A percentile compares a stretch with the other conserved stretches of the same genome.
Conservation (phyloP, 1,284 basidiomycete species). For the Violaceomyces palustris region DNA sequence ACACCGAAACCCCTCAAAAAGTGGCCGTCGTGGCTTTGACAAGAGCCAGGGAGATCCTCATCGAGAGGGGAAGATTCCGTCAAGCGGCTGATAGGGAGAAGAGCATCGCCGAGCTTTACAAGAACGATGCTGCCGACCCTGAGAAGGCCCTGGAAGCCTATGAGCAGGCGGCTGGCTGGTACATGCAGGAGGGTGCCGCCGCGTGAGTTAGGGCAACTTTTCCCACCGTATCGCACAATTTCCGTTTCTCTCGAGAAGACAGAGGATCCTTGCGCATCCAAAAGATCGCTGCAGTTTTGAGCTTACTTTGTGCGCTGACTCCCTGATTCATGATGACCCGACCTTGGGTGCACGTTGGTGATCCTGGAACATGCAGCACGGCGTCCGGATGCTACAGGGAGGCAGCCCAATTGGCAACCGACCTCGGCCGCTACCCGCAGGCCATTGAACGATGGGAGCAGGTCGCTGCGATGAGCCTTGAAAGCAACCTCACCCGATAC, state of each 20-base stretch:
- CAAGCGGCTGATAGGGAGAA: slow-evolving; percentile 95
- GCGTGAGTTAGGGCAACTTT: slow-evolving; percentile 64
- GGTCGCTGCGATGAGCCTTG: slow-evolving; percentile 80
- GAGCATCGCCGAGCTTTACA: slow-evolving; percentile 79
- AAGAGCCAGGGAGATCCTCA: slow-evolving; percentile 77
- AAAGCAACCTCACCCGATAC: slow-evolving; percentile 86
- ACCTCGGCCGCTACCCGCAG: slow-evolving; percentile 74
- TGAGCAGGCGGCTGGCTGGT: slow-evolving; percentile 93
- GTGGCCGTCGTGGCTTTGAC: slow-evolving; percentile 87
- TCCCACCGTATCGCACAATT: too few relatives aligned
- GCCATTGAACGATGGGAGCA: slow-evolving; percentile 85
- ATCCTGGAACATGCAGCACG: slow-evolving; percentile 55
- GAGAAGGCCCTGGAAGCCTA: slow-evolving; percentile 82
- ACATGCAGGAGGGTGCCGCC: slow-evolving; percentile 88
- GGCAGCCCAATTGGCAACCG: slow-evolving; percentile 88
- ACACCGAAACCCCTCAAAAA: slow-evolving; percentile 53
- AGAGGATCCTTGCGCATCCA: too few relatives aligned
- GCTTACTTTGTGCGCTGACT: too few relatives aligned
- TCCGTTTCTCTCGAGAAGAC: neutral
- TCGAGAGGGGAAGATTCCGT: slow-evolving; percentile 80
- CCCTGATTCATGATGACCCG: too few relatives aligned
- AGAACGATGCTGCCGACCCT: slow-evolving; percentile 68
- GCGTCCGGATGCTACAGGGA: slow-evolving; percentile 94
- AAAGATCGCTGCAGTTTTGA: too few relatives aligned
- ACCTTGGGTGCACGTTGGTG: neutral